Evolutionary conservation across 2,329 filamentous ascomycete genomes (phyloP).

Genomic region (Epichloe aotearoae): DNA sequence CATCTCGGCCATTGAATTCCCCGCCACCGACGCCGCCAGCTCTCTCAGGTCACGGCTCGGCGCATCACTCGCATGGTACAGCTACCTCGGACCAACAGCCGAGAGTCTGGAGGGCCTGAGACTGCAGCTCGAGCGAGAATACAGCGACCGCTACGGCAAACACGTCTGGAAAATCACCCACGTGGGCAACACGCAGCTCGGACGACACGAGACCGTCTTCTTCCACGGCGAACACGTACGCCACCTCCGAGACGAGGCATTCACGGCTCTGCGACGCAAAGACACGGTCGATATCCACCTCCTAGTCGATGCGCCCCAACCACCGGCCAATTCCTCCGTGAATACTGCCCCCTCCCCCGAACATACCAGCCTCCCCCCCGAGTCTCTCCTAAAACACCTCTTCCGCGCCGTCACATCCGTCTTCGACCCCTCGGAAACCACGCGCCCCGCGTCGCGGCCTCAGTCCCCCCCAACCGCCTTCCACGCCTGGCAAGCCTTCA

Average conservation of each 20-base stretch:
- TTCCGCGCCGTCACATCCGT: constrained; percentile 34
- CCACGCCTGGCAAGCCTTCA: constrained; percentile 36
- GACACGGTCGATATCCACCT: constrained; percentile 63
- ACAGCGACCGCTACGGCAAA: constrained; percentile 25
- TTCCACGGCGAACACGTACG: constrained; percentile 64
- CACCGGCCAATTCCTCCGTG: constrained; percentile 14
- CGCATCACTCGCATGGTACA: constrained; percentile 21
- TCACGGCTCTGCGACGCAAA: constrained; percentile 62
- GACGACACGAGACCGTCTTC: constrained; percentile 77
- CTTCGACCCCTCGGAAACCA: constrained; percentile 22
- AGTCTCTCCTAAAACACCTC: constrained; percentile 33
- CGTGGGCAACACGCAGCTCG: constrained; percentile 68
- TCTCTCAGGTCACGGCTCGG: constrained; percentile 20
- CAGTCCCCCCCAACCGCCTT: constrained; percentile 28
- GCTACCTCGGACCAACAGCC: constrained; percentile 30
- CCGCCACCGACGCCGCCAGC: constrained; percentile 27
- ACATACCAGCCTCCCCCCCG: constrained; percentile 10
- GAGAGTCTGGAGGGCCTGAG: constrained; percentile 42
- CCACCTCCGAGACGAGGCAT: constrained; percentile 70
- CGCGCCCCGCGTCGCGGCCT: constrained; percentile 16
- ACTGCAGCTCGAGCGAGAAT: constrained; percentile 55
- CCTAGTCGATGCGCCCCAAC: constrained; percentile 21
- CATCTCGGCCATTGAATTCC: constrained; percentile 56
- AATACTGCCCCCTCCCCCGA: not conserved
- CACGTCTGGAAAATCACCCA: constrained; percentile 60